Conservation (phyloP, 768 basidiomycete genomes). For the Rhizopogon rudus region DNA sequence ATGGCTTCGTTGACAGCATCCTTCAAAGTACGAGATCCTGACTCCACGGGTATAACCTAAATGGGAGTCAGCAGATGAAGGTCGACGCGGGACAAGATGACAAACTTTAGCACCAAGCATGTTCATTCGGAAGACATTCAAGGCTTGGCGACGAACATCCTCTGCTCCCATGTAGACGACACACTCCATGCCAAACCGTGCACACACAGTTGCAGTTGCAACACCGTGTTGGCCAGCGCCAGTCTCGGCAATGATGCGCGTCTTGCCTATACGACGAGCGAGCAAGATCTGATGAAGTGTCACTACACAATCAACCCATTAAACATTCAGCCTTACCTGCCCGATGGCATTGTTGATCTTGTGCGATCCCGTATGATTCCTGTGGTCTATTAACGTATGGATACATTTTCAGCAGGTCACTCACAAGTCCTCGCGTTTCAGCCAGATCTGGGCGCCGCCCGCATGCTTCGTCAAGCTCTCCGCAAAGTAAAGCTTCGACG, state of each 20-base stretch:
- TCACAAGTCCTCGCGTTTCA: constrained; percentile 92
- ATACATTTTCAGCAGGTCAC: constrained; percentile 18
- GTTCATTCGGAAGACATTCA: constrained; percentile 97
- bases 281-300: constrained; percentile 67
- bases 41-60: constrained; percentile 89
- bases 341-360: constrained; percentile 99
- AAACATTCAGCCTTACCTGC: constrained; percentile 46
- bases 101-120: constrained; percentile 91
- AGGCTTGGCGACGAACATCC: constrained; percentile 90
- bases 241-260: constrained; percentile 96
- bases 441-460: constrained; percentile 94
- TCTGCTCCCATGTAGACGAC: constrained; percentile 98
- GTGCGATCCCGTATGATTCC: constrained; percentile 98
- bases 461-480: constrained; percentile 85
- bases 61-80: not conserved
- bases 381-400: constrained; percentile 22
- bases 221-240: constrained; percentile 99
- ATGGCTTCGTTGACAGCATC: constrained; percentile 98
- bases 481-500: constrained; percentile 87
- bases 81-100: not conserved
- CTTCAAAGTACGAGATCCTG: constrained; percentile 93
- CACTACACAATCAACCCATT: not conserved
- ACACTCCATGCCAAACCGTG: constrained; percentile 93
- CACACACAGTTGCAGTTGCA: constrained; percentile 97
- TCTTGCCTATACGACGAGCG: constrained; percentile 92